phyloP scores from a whole-genome alignment of 1,284 basidiomycete genomes.

The Austroboletus novae-zelandiae region DNA sequence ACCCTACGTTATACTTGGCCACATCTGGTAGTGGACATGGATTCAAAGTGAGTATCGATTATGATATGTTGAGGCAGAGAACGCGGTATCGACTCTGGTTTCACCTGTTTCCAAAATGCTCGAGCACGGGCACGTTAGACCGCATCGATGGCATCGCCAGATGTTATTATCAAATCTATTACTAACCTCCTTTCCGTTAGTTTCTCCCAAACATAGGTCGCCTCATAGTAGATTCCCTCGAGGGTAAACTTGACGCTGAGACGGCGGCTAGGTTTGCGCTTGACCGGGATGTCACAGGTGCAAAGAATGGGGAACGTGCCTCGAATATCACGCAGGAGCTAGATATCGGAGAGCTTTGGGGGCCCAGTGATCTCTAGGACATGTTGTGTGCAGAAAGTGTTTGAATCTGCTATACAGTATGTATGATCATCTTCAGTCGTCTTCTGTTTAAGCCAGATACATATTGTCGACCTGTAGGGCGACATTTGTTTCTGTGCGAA shows the following conservation, averaged over 20 bases:
- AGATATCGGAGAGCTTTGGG: constrained; percentile 47
- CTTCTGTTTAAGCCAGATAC: not conserved
- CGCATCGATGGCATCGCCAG: not conserved
- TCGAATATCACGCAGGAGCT: constrained; percentile 37
- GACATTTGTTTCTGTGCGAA: too few species aligned
- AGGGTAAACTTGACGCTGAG: constrained; percentile 55
- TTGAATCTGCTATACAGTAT: not conserved
- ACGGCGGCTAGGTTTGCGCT: constrained; percentile 56
- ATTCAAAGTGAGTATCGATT: constrained; percentile 58
- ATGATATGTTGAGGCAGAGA: not conserved
- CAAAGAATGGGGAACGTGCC: constrained; percentile 37
- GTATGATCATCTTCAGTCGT: not conserved
- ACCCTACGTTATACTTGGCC: constrained; percentile 62
- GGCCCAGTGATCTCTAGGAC: constrained; percentile 37
- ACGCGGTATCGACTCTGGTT: too few species aligned
- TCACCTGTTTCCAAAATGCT: too few species aligned
- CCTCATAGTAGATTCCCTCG: constrained; percentile 69
- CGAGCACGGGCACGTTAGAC: too few species aligned
- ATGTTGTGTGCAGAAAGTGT: constrained; percentile 23
- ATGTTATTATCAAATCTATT: not conserved
- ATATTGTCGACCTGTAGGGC: too few species aligned
- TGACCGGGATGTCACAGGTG: constrained; percentile 32
- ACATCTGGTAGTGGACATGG: constrained; percentile 82
- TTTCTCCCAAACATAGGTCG: constrained; percentile 83
- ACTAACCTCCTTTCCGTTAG: constrained; percentile 34